Evolutionary conservation across 1,284 basidiomycete species (phyloP).

Genomic region (Pseudozyma sp.): DNA sequence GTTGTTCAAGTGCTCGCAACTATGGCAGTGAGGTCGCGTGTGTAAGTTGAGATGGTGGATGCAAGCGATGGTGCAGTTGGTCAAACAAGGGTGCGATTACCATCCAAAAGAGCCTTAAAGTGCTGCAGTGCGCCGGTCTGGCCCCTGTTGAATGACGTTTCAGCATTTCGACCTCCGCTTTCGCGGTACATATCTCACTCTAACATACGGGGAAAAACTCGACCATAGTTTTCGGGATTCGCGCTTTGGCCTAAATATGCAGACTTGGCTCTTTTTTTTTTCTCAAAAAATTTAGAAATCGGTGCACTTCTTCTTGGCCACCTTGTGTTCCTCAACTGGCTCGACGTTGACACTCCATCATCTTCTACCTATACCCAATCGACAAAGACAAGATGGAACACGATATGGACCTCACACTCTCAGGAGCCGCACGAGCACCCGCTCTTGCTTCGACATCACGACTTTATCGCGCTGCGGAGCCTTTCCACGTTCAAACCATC

Average conservation of each 20-base stretch:
- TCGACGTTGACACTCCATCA: background rate
- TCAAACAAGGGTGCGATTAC: background rate
- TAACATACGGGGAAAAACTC: background rate
- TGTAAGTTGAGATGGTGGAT: conserved; percentile 12
- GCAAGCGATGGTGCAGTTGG: background rate
- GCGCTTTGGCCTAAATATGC: no score
- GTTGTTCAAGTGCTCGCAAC: no score
- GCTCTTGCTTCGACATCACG: conserved; percentile 25
- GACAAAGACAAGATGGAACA: conserved; percentile 23
- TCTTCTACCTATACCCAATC: background rate
- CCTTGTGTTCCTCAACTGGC: background rate
- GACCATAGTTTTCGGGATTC: no score
- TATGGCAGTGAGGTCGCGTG: background rate
- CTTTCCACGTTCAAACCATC: conserved; percentile 46
- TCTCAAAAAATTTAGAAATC: no score
- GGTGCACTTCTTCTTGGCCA: background rate
- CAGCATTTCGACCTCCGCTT: conserved; percentile 10
- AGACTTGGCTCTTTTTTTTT: no score
- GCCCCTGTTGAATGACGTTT: conserved; percentile 46
- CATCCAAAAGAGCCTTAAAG: conserved; percentile 3
- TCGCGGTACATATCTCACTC: conserved; percentile 8
- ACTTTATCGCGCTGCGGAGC: conserved; percentile 36
- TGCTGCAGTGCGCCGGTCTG: background rate
- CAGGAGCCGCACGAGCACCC: conserved; percentile 41
- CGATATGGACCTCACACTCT: conserved; percentile 38